Percentiles rank a stretch among this genome's conserved stretches.
Conservation (phyloP, 1,139 yeast genomes). For the Debaryomyces udenii region DNA sequence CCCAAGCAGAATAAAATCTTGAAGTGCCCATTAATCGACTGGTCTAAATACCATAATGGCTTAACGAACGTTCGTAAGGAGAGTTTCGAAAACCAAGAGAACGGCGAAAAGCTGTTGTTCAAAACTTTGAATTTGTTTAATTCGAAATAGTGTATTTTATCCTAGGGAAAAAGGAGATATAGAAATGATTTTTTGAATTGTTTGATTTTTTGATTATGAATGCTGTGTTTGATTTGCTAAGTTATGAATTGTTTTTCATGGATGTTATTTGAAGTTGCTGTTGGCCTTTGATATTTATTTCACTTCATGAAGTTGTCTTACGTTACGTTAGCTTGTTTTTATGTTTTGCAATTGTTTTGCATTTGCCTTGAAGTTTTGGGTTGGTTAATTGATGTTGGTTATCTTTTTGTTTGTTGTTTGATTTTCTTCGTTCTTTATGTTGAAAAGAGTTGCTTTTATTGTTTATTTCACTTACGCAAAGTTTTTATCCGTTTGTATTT, state of each 20-base stretch:
- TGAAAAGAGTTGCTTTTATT: conserved; percentile 1
- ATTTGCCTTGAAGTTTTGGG: conserved; percentile 8
- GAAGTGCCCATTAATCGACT: conserved; percentile 41
- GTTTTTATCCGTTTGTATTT: conserved; percentile 2
- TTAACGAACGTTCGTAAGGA: conserved; percentile 18
- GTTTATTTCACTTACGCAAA: conserved; percentile 2
- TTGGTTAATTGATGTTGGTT: conserved; percentile 9
- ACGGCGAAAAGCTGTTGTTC: conserved; percentile 27
- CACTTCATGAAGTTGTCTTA: conserved; percentile 2
- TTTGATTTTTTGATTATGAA: conserved; percentile 4
- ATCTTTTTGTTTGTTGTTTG: conserved; percentile 4
- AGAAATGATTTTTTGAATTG: conserved; percentile 2
- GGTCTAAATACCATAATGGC: conserved; percentile 35
- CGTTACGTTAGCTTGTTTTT: conserved; percentile 7
- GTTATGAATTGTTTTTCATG: conserved; percentile 6
- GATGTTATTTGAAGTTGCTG: conserved; percentile 3
- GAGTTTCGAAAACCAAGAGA: conserved; percentile 14
- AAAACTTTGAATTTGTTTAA: conserved; percentile 32
- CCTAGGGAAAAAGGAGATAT: conserved; percentile 1
- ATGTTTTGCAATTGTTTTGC: conserved; percentile 2
- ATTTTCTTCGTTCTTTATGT: background rate
- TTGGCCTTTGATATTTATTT: conserved; percentile 3
- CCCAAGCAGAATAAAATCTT: conserved; percentile 41
- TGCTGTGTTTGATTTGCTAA: conserved; percentile 4
- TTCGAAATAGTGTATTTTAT: conserved; percentile 10